Base-by-base conservation (phyloP, 768 basidiomycete species). In the Thelephora aurantiotincta region DNA sequence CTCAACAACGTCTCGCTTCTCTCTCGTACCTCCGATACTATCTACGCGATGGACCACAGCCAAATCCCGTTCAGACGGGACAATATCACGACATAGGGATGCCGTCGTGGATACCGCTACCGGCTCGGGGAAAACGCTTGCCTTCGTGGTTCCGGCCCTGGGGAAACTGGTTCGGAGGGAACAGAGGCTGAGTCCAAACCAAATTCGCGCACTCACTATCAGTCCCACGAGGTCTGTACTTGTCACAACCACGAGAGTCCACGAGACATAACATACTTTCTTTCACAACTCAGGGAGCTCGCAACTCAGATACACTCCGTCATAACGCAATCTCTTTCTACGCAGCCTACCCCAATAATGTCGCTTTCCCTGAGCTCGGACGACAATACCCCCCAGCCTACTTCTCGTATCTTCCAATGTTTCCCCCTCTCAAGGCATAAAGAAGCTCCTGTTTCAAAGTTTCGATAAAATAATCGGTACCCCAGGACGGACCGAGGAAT, bases 51-150 rank as follows among this genome's bases (percentile, higher is more conserved):
- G 78, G 91, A 90, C 1, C 80, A 87, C 61, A 69, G 71, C 9
- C 79, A 80, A 56, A 98, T 97, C 96, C 96, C 1, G 96, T 99
- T 1, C 96, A 99, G 60, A 90, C 0, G 85, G 86, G 6, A 87
- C 90, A 0, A 97, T 99, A 49, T 96, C 96, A 0, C 82, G 82
- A 55, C 79, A 97, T 64, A 96, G 97, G 64, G 96, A 99, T 57
- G 92, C 97, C 30, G 91, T 98, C 1, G 96, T 98, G 2, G 96
- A 99, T 66, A 96, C 96, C 1, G 93, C 98, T 0, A 99, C 96
- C 14, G 96, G 96, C 9, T 97, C 93, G 0, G 96, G 96, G 33
- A 99, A 99, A 65, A 98, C 96, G 0, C 69, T 99, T 11, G 84
- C 93, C 0, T 99, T 97, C 62, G 90, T 94, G 6, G 75, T 99